phyloP scores from a whole-genome alignment of 2,329 filamentous ascomycete species.

The Colletotrichum falcatum region DNA sequence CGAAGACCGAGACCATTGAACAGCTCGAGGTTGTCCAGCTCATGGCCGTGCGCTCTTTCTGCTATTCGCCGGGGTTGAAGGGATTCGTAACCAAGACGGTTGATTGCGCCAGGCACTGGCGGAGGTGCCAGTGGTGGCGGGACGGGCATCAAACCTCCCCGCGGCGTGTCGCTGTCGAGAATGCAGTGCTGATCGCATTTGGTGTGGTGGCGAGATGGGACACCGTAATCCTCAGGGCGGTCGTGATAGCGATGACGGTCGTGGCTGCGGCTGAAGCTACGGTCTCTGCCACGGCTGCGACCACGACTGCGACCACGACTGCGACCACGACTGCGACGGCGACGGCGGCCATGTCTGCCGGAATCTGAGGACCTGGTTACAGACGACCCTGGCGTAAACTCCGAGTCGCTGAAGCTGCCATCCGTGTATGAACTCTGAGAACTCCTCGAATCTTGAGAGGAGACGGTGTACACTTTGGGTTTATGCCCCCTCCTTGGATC shows the following conservation, averaged over 20 bases:
- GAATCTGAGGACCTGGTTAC: constrained; percentile 36
- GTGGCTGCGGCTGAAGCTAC: constrained; percentile 31
- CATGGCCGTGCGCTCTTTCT: constrained; percentile 7
- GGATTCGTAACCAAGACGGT: constrained; percentile 15
- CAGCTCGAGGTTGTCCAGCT: not conserved
- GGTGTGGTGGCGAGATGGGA: constrained; percentile 28
- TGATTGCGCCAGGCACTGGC: constrained; percentile 1
- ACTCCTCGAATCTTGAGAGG: constrained; percentile 40
- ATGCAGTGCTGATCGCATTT: constrained; percentile 26
- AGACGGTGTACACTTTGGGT: constrained; percentile 19
- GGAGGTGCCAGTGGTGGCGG: constrained; percentile 10
- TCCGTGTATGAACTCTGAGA: constrained; percentile 32
- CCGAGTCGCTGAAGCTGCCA: constrained; percentile 19
- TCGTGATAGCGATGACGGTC: constrained; percentile 35
- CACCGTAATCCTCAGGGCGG: constrained; percentile 41
- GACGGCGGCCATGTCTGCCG: constrained; percentile 22
- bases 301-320: constrained; percentile 8
- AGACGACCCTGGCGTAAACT: constrained; percentile 43
- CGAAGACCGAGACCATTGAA: constrained; percentile 13
- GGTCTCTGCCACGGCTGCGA: constrained; percentile 23
- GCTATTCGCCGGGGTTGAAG: constrained; percentile 10
- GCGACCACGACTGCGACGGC: constrained; percentile 5
- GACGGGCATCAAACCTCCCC: constrained; percentile 1
- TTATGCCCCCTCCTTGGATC: constrained; percentile 26
- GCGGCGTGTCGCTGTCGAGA: constrained; percentile 13